Evolutionary conservation across 768 basidiomycete genomes (phyloP), one percentile per base, ranked within the genome.

Genomic region (Pisolithus microcarpus): DNA sequence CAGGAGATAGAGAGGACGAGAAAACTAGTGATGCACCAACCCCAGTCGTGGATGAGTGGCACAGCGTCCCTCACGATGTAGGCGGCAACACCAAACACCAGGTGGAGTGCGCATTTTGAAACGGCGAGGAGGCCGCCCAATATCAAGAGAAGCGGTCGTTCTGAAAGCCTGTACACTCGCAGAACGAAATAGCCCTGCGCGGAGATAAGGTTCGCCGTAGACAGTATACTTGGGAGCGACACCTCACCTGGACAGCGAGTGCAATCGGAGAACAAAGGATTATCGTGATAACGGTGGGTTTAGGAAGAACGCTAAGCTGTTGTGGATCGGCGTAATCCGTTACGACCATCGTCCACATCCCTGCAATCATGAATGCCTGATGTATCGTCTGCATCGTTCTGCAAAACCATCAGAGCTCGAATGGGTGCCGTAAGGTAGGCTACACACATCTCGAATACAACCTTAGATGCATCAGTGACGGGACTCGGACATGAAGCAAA

Each of bases 101-200:
- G 18, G 15, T 46, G 45, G 2, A 46, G 18, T n/a, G 23, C 21
- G 19, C 31, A 46, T 36, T 46, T 46, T 7, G 45, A 37, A 21
- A 36, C 3, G 8, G 31, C 45, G 6, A 46, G 45, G 18, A 46
- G 45, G 31, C 10, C 45, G 18, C 45, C 45, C 4, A 46, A 15
- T 21, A 36, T 31, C 34, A 46, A 46, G 5, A 46, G 34, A 36
- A 46, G 30, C 9, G 45, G 34, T 21, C 36, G 31, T 15, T 46
- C 45, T 9, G 45, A 46, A 15, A 46, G 45, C 30, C 31, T 31
- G 45, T 46, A 46, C 45, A 46, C 45, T 11, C 45, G 45, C 13
- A 46, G 30, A 19, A 36, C 15, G n/a, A 46, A 46, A 16, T 18
- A 46, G 2, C 31, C 45, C 45, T 46, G 31, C 4, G 16, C n/a